Conservation (phyloP, 208 protist species). For the Acanthamoeba healyi region DNA sequence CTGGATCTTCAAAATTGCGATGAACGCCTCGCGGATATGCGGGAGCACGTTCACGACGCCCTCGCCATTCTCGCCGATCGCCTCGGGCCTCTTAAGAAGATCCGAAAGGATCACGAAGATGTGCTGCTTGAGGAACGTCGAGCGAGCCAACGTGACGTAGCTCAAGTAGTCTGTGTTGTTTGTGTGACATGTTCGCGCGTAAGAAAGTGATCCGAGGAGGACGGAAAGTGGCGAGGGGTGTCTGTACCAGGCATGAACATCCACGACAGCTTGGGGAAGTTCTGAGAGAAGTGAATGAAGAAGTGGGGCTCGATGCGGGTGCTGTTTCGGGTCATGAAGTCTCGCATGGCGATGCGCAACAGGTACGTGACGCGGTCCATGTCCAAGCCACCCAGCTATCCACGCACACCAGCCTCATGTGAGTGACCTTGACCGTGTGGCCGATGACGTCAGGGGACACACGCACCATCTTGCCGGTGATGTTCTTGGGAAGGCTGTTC, state of each 20-base stretch:
- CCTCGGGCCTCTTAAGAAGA: conserved; percentile 62
- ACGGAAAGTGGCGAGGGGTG: neutral
- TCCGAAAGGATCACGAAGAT: conserved; percentile 53
- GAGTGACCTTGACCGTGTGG: too few relatives aligned
- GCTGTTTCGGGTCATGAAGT: conserved; percentile 68
- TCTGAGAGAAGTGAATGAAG: conserved; percentile 47
- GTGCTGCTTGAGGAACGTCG: conserved; percentile 56
- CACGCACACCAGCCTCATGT: neutral
- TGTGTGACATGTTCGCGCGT: too few relatives aligned
- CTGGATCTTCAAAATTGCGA: conserved; percentile 17
- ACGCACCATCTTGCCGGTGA: conserved; percentile 27
- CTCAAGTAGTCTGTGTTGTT: conserved; percentile 46
- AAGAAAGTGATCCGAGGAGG: neutral
- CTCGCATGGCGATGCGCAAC: neutral
- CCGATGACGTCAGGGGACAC: neutral
- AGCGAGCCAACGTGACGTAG: conserved; percentile 29
- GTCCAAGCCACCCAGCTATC: conserved; percentile 55
- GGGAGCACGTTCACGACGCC: neutral
- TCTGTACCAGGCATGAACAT: conserved; percentile 47
- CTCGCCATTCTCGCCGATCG: conserved; percentile 53
- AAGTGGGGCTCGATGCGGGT: conserved; percentile 49
- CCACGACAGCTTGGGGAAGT: conserved; percentile 57
- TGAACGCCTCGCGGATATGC: conserved; percentile 44
- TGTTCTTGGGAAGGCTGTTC: neutral
- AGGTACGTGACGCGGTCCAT: conserved; percentile 34